Conservation (phyloP, 192 early-diverging fungal genomes). For the Funneliformis mosseae region DNA sequence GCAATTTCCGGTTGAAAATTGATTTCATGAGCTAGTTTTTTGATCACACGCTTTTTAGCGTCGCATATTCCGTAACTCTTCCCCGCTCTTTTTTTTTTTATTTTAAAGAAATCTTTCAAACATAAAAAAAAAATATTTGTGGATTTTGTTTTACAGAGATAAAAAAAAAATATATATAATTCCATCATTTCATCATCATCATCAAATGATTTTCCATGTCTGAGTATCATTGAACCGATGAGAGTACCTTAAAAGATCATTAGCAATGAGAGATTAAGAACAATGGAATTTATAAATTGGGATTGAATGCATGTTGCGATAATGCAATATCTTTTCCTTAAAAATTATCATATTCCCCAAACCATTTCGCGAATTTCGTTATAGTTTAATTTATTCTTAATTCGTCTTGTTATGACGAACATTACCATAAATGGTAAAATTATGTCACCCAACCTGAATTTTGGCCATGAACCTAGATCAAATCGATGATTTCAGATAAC, state of each 20-base stretch:
- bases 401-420: neutral
- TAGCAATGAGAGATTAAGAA: too few relatives aligned
- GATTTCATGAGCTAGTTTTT: neutral
- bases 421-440: too few relatives aligned
- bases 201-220: neutral
- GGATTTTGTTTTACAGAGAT: too few relatives aligned
- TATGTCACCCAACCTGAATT: neutral
- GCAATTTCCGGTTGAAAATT: neutral
- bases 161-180: neutral
- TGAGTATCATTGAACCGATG: neutral
- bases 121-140: too few relatives aligned
- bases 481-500: neutral
- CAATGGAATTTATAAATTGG: neutral
- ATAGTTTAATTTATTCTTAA: slow-evolving; percentile 1
- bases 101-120: too few relatives aligned
- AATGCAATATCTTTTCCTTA: neutral
- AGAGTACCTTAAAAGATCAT: neutral
- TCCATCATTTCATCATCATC: too few relatives aligned
- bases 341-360: neutral
- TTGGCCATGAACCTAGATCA: neutral
- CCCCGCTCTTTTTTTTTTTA: neutral
- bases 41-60: neutral
- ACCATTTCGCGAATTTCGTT: neutral
- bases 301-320: too few relatives aligned
- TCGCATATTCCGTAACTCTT: neutral